phyloP scores from a whole-genome alignment of 306 rosid species.

The Pachyrhizus erosus region DNA sequence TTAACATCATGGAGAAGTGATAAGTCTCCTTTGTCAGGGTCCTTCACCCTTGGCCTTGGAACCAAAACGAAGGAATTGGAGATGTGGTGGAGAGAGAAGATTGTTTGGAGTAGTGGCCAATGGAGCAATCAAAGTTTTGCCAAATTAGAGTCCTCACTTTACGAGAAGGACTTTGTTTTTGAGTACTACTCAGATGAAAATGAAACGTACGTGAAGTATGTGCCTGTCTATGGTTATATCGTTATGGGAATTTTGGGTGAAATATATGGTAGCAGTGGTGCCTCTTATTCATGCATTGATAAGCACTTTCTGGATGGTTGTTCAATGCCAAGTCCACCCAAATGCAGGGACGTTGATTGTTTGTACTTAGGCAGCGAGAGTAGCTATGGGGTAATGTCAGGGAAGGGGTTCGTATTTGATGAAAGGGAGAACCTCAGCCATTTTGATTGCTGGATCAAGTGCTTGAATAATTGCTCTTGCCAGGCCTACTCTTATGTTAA shows the following conservation, averaged over 20 bases:
- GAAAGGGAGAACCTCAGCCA: background rate
- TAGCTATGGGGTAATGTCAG: background rate
- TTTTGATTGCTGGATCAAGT: slow-evolving; percentile 2
- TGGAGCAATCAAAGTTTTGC: background rate
- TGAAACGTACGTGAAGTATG: background rate
- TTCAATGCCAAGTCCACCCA: background rate
- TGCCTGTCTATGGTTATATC: background rate
- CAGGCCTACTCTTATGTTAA: slow-evolving; percentile 7
- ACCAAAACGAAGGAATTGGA: background rate
- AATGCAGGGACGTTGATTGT: background rate
- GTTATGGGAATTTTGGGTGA: background rate
- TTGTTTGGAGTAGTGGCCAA: background rate
- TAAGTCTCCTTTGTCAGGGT: background rate
- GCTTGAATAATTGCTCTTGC: slow-evolving; percentile 16
- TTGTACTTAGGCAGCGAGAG: background rate
- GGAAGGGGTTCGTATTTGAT: background rate
- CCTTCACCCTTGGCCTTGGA: slow-evolving; percentile 18
- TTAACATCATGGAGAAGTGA: slow-evolving; percentile 9
- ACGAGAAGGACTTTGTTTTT: background rate
- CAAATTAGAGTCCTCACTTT: background rate
- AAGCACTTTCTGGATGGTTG: background rate
- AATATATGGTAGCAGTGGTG: background rate
- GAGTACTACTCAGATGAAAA: background rate
- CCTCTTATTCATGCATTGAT: background rate
- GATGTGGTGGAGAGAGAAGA: background rate